Conservation (phyloP, 108 stramenopile species). For the Cyclotella atomus region DNA sequence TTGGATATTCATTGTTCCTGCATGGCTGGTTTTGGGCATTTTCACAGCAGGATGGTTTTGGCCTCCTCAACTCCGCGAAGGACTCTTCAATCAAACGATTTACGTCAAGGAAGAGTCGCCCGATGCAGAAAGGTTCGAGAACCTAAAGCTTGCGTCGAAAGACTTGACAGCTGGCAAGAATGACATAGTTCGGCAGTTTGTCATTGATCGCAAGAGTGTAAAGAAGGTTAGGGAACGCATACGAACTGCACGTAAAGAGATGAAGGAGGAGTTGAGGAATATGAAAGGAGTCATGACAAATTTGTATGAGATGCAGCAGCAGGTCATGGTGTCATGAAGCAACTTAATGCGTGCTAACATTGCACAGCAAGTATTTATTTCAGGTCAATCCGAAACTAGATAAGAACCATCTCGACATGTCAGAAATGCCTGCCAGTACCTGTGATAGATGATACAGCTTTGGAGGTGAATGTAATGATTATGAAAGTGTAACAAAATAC, state of each 20-base stretch:
- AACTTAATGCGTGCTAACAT: neutral
- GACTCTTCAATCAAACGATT: conserved; percentile 73
- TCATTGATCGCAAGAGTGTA: conserved; percentile 68
- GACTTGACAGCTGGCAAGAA: conserved; percentile 58
- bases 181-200: conserved; percentile 61
- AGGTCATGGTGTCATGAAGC: neutral
- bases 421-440: no score
- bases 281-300: conserved; percentile 75
- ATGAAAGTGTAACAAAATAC: no score
- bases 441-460: no score
- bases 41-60: conserved; percentile 76
- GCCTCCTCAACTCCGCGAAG: conserved; percentile 89
- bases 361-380: neutral
- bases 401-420: no score
- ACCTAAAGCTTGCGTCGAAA: conserved; percentile 49
- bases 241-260: conserved; percentile 63
- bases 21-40: conserved; percentile 72
- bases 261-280: conserved; percentile 74
- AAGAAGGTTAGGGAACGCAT: conserved; percentile 60
- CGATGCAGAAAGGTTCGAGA: conserved; percentile 49
- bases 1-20: conserved; percentile 65
- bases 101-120: conserved; percentile 63
- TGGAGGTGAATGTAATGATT: no score
- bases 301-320: conserved; percentile 58
- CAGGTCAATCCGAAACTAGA: no score